Conservation (phyloP, 352 stramenopile genomes). For the Phytophthora podocarpi region DNA sequence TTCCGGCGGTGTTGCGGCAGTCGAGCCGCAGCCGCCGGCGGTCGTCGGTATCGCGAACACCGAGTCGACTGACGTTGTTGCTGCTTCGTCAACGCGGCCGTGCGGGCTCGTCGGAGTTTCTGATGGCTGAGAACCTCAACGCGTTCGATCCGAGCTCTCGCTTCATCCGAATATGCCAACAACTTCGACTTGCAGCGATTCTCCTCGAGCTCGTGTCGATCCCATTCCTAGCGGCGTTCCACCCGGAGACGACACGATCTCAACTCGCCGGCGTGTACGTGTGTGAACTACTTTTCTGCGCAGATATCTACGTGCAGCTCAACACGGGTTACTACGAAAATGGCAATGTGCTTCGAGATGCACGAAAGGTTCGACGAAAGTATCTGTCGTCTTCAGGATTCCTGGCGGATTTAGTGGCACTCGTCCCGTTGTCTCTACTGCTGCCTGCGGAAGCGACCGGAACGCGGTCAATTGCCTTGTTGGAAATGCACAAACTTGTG, state of each 20-base stretch:
- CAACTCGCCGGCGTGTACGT: slow-evolving; percentile 52
- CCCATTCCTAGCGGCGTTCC: slow-evolving; percentile 54
- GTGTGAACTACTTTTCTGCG: slow-evolving; percentile 63
- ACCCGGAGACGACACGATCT: slow-evolving; percentile 7
- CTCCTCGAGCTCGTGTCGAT: slow-evolving; percentile 57
- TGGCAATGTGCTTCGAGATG: slow-evolving; percentile 69
- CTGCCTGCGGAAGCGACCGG: slow-evolving; percentile 8
- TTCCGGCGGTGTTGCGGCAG: slow-evolving; percentile 3
- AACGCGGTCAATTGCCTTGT: slow-evolving; percentile 22
- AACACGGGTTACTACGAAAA: slow-evolving; percentile 79
- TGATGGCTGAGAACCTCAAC: slow-evolving; percentile 56
- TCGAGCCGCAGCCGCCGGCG: slow-evolving; percentile 28
- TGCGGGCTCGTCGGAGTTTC: slow-evolving; percentile 51
- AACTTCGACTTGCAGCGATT: slow-evolving; percentile 57
- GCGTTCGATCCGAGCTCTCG: slow-evolving; percentile 64
- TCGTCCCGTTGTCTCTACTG: slow-evolving; percentile 57
- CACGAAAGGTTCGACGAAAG: slow-evolving; percentile 57
- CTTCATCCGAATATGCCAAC: slow-evolving; percentile 56
- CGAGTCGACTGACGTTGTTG: slow-evolving; percentile 18
- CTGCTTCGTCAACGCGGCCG: slow-evolving; percentile 42
- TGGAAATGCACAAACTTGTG: slow-evolving; percentile 67
- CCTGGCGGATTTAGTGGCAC: slow-evolving; percentile 49
- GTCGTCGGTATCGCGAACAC: slow-evolving; percentile 22
- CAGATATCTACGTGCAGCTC: slow-evolving; percentile 74
- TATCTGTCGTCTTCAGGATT: slow-evolving; percentile 65